Conservation (phyloP, 2,329 filamentous ascomycete species). For the Aspergillus puulaauensis region DNA sequence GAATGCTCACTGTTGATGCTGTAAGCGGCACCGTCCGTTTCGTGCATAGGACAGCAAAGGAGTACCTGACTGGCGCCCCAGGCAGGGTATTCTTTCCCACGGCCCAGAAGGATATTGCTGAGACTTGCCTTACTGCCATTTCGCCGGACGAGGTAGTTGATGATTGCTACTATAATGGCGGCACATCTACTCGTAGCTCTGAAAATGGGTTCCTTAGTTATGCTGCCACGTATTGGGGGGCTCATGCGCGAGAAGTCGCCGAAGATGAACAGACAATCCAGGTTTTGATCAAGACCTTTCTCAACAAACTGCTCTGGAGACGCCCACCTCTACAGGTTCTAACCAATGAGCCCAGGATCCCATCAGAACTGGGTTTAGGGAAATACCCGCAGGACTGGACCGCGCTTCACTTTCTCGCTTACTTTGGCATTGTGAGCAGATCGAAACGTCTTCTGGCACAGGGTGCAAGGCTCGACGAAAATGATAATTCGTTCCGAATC, state of each 20-base stretch:
- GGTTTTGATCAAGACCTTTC: slow-evolving; percentile 31
- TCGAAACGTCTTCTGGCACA: slow-evolving; percentile 27
- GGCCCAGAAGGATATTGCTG: slow-evolving; percentile 29
- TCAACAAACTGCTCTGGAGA: slow-evolving; percentile 34
- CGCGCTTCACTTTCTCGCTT: slow-evolving; percentile 29
- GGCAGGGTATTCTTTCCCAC: slow-evolving; percentile 31
- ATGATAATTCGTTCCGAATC: slow-evolving; percentile 24
- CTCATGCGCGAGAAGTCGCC: slow-evolving; percentile 25
- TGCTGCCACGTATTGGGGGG: slow-evolving; percentile 30
- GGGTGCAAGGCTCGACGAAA: slow-evolving; percentile 22
- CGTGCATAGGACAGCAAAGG: slow-evolving; percentile 32
- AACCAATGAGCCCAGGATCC: slow-evolving; percentile 13
- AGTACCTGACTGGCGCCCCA: slow-evolving; percentile 27
- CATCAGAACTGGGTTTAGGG: slow-evolving; percentile 24
- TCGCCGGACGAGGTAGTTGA: slow-evolving; percentile 31
- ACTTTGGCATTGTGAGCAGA: slow-evolving; percentile 27
- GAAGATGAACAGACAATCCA: slow-evolving; percentile 33
- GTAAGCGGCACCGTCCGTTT: slow-evolving; percentile 25
- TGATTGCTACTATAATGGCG: slow-evolving; percentile 27
- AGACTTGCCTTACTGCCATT: slow-evolving; percentile 28
- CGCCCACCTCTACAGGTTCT: slow-evolving; percentile 22
- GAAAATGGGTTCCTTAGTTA: slow-evolving; percentile 23
- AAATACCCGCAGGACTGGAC: slow-evolving; percentile 30
- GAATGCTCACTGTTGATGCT: slow-evolving; percentile 28
- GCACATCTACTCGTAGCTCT: slow-evolving; percentile 9